Evolutionary conservation across 345 rosid species (phyloP), one percentile per base, ranked within the genome.

Genomic region (Erodium maritimum): DNA sequence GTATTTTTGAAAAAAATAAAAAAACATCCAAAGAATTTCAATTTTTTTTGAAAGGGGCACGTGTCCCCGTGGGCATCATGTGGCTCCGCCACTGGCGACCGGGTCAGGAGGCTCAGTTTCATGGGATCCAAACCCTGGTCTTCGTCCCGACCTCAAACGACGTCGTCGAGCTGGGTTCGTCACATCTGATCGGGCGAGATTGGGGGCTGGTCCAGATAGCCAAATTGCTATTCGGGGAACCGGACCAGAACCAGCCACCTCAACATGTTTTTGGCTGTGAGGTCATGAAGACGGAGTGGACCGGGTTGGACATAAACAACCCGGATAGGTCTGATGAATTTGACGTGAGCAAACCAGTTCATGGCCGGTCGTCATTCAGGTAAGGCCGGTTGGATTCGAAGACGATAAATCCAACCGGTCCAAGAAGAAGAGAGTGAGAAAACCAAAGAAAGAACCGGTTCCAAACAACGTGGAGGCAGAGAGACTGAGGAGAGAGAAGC

Each of bases 401-500:
- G 21, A 61, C 4, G 42, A 51, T 16, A 51, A 53, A 42, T 2
- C 23, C 29, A 17, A 11, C 21, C 34, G 46, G 16, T 23, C 34
- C 21, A 23, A 9, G 5, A 29, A 50, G 53, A 60, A 60, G 62
- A 2, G 60, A 17, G 73, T 56, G 55, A 77, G 67, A 67, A 65
- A 67, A 50, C 80, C 79, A 0, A 64, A 62, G 0, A 66, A 68
- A 7, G 86, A 85, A 23, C 63, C 71, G 21, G 74, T 73, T 23
- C 8, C 69, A 21, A 83, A 81, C 71, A 88, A 81, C 14, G 93
- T 90, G 0, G 95, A 90, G 65, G 87, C 93, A 0, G 97, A 90
- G 76, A 79, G 90, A 62, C 86, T 81, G 69, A 70, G 97, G 54
- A 80, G 97, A 52, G 90, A 87, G 76, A 80, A 82, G 65, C 84